phyloP scores from a whole-genome alignment of 2,329 filamentous ascomycete species.

The Passalora sequoiae region DNA sequence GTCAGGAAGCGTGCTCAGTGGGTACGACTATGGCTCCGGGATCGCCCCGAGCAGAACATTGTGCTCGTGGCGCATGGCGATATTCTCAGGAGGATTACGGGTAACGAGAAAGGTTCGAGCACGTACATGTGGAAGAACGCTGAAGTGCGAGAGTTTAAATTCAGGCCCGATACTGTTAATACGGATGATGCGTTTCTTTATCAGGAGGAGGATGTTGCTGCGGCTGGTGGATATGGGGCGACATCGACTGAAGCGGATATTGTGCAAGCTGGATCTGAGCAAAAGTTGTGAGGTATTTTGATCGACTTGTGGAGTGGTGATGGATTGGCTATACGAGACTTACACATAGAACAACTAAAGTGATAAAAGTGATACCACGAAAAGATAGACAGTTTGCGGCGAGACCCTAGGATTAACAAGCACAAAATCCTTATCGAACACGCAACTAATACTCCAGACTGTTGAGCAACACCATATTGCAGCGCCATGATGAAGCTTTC shows the following conservation, averaged over 20 bases:
- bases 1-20: slow-evolving; percentile 27
- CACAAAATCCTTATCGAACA: no score
- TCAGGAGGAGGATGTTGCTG: slow-evolving; percentile 26
- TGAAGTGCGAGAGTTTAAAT: slow-evolving; percentile 27
- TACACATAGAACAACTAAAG: no score
- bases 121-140: slow-evolving; percentile 32
- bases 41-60: slow-evolving; percentile 30
- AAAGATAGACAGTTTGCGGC: no score
- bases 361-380: no score
- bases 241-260: slow-evolving; percentile 29
- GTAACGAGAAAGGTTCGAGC: slow-evolving; percentile 19
- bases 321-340: no score
- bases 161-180: slow-evolving; percentile 24
- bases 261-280: not conserved
- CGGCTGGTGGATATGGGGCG: slow-evolving; percentile 31
- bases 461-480: no score
- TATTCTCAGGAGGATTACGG: slow-evolving; percentile 29
- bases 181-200: slow-evolving; percentile 28
- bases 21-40: slow-evolving; percentile 29
- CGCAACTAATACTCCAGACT: no score
- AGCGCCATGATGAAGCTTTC: no score
- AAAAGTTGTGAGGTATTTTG: not conserved
- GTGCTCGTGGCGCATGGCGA: slow-evolving; percentile 34
- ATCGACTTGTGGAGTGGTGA: no score
- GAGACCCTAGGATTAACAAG: no score